Conservation (phyloP, 2,329 filamentous ascomycete genomes). For the Phialemoniopsis sp. region DNA sequence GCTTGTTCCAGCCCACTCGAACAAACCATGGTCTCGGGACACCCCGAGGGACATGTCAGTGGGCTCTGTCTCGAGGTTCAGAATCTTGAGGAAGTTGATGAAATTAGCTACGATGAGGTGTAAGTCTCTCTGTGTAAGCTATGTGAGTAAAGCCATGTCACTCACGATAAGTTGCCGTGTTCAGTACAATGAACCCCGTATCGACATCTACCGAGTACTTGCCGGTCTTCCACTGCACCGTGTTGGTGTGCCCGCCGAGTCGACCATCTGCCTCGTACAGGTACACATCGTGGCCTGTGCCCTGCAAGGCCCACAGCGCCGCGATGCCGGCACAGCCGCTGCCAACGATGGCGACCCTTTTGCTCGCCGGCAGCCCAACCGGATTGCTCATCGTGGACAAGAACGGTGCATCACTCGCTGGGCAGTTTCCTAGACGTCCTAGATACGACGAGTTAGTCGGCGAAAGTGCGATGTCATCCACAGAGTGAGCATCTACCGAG, state of each 20-base stretch:
- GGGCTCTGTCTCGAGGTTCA: slow-evolving; percentile 59
- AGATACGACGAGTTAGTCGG: too few relatives aligned
- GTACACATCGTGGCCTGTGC: slow-evolving; percentile 77
- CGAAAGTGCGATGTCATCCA: too few relatives aligned
- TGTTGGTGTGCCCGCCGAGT: slow-evolving; percentile 80
- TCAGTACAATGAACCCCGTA: slow-evolving; percentile 79
- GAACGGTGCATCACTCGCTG: too few relatives aligned
- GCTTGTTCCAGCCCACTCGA: slow-evolving; percentile 74
- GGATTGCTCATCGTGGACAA: too few relatives aligned
- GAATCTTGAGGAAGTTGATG: slow-evolving; percentile 63
- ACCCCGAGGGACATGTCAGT: slow-evolving; percentile 77
- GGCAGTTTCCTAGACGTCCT: too few relatives aligned
- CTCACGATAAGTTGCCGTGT: slow-evolving; percentile 75
- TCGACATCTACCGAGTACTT: slow-evolving; percentile 69
- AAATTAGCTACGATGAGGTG: slow-evolving; percentile 61
- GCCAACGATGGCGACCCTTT: slow-evolving; percentile 80
- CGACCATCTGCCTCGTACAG: slow-evolving; percentile 72
- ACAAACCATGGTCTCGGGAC: slow-evolving; percentile 69
- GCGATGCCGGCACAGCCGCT: slow-evolving; percentile 76
- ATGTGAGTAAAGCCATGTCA: slow-evolving; percentile 12
- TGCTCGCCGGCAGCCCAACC: too few relatives aligned
- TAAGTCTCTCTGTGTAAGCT: not conserved
- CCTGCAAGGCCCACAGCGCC: slow-evolving; percentile 76
- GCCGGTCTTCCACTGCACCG: slow-evolving; percentile 62
- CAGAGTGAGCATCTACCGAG: too few relatives aligned